Evolutionary conservation across 768 basidiomycete genomes (phyloP).

Genomic region (Clitopilus hobsonii): DNA sequence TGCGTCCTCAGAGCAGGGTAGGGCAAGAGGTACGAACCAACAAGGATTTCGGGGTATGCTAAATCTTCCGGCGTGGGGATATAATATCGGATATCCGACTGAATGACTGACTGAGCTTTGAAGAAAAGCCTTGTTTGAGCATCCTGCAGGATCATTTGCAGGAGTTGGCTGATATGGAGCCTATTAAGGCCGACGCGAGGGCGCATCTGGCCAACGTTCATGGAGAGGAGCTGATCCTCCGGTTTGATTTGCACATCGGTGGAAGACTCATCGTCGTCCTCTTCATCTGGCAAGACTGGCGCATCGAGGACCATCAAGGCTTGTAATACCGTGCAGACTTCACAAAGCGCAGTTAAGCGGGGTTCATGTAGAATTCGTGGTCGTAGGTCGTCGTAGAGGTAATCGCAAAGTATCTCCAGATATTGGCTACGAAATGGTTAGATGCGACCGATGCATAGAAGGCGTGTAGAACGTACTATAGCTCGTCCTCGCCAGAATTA

Average conservation of each 20-base stretch:
- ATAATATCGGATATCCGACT: constrained; percentile 84
- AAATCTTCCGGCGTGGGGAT: constrained; percentile 74
- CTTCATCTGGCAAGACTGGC: constrained; percentile 24
- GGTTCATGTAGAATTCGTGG: constrained; percentile 94
- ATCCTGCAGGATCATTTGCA: constrained; percentile 91
- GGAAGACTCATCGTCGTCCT: constrained; percentile 15
- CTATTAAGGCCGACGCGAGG: constrained; percentile 39
- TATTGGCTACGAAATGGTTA: no score
- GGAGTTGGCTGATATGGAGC: constrained; percentile 75
- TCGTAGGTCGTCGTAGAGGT: constrained; percentile 92
- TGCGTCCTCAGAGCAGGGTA: constrained; percentile 2
- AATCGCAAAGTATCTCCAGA: constrained; percentile 88
- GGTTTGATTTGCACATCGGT: constrained; percentile 10
- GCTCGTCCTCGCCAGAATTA: constrained; percentile 68
- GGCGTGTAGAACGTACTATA: constrained; percentile 41
- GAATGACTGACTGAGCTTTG: constrained; percentile 90
- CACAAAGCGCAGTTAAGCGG: background rate
- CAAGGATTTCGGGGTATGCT: constrained; percentile 80
- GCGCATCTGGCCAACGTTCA: constrained; percentile 29
- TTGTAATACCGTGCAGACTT: constrained; percentile 50
- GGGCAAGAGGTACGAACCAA: constrained; percentile 47
- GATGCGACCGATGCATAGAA: no score
- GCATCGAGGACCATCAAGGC: constrained; percentile 94
- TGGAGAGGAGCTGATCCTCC: constrained; percentile 26
- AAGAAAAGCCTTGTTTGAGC: constrained; percentile 95